Percentiles rank a stretch among this genome's conserved stretches.
Evolutionary conservation across 1,139 yeast species (phyloP).

Genomic region (Geotrichum phurueaensis): DNA sequence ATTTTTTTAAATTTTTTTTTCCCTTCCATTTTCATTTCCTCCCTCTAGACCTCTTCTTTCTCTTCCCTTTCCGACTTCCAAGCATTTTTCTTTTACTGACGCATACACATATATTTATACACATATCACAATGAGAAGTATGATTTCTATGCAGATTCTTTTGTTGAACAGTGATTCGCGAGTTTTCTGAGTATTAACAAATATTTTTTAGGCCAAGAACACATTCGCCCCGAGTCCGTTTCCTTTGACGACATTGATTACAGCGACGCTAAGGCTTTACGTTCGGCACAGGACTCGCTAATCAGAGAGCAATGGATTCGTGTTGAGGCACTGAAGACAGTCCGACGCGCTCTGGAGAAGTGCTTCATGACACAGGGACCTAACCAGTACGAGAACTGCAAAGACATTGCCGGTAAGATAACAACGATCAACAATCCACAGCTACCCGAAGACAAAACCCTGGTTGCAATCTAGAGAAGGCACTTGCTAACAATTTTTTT

Average conservation of each 20-base stretch:
- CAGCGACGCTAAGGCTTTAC: conserved; percentile 56
- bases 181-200: neutral
- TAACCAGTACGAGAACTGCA: conserved; percentile 72
- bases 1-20: conserved; percentile 2
- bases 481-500: neutral
- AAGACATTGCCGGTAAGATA: conserved; percentile 52
- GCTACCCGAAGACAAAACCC: neutral
- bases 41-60: neutral
- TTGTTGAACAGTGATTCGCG: neutral
- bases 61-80: neutral
- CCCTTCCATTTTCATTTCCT: neutral
- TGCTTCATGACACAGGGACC: conserved; percentile 59
- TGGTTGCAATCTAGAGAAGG: neutral
- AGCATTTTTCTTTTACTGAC: neutral
- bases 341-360: conserved; percentile 68
- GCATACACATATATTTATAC: neutral
- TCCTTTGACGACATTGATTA: conserved; percentile 82
- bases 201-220: conserved; percentile 34
- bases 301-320: conserved; percentile 78
- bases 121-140: conserved; percentile 8
- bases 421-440: neutral
- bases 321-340: conserved; percentile 58
- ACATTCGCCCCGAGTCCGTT: conserved; percentile 65
- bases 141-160: neutral
- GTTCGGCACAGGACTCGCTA: conserved; percentile 70